Evolutionary conservation across 441 rosid species (phyloP).

Genomic region (Populus trichocarpa): DNA sequence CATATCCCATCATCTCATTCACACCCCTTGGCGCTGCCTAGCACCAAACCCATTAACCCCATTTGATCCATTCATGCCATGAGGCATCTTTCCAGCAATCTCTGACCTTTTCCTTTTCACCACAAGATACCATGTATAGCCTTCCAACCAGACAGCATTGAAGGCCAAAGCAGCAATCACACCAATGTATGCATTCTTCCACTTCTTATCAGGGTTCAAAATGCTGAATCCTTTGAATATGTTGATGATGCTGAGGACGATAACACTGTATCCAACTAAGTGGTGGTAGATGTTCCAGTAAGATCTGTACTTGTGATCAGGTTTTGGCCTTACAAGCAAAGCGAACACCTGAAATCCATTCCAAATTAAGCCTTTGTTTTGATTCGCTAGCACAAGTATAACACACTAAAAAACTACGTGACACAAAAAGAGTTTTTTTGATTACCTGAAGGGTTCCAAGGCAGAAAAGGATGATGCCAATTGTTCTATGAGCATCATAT

Average conservation of each 20-base stretch:
- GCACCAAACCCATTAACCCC: slow-evolving; percentile 22
- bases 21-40: slow-evolving; percentile 17
- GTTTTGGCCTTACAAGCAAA: slow-evolving; percentile 72
- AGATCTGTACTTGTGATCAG: slow-evolving; percentile 68
- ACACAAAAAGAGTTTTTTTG: not conserved
- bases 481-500: slow-evolving; percentile 43
- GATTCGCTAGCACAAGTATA: not conserved
- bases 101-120: slow-evolving; percentile 43
- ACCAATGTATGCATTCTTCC: slow-evolving; percentile 72
- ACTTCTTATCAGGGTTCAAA: slow-evolving; percentile 52
- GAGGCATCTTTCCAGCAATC: slow-evolving; percentile 22
- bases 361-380: slow-evolving; percentile 2
- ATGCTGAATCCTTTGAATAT: slow-evolving; percentile 65
- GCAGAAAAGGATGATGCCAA: slow-evolving; percentile 64
- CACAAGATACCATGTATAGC: slow-evolving; percentile 53
- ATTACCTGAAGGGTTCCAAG: slow-evolving; percentile 68
- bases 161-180: slow-evolving; percentile 42
- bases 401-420: not conserved
- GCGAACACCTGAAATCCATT: slow-evolving; percentile 50
- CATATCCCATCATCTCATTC: not conserved
- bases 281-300: slow-evolving; percentile 85
- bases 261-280: slow-evolving; percentile 48
- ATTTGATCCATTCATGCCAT: slow-evolving; percentile 31
- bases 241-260: slow-evolving; percentile 52
- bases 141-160: slow-evolving; percentile 45